These are phyloP conservation scores for Oidium heveae DNA, from an alignment of 2,329 filamentous ascomycete genomes.

Conservation along the genomic window DNA sequence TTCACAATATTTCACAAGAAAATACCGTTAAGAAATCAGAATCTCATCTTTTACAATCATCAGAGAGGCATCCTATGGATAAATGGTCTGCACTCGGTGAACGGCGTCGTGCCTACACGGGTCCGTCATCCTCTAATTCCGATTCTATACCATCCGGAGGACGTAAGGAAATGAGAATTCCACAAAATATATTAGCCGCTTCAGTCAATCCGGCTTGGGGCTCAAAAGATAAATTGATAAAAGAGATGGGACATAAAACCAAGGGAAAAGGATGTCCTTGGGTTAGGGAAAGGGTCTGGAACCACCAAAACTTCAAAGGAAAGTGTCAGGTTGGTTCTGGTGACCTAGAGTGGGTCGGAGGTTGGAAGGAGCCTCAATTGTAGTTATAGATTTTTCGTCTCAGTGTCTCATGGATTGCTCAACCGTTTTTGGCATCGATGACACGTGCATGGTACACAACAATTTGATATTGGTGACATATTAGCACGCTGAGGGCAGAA, in stretches of 20 bases:
- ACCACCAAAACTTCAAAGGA: conserved; percentile 28
- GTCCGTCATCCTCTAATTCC: conserved; percentile 19
- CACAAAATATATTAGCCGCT: conserved; percentile 22
- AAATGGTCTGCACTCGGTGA: conserved; percentile 83
- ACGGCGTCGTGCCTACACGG: conserved; percentile 42
- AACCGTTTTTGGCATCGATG: not conserved
- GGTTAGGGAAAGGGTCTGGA: conserved; percentile 21
- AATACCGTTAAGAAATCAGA: conserved; percentile 15
- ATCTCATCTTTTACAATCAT: conserved; percentile 35
- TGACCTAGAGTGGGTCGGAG: conserved; percentile 84
- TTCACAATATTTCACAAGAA: conserved; percentile 33
- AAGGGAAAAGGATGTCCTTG: conserved; percentile 23
- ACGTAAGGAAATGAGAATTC: conserved; percentile 18
- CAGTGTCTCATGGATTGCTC: not conserved
- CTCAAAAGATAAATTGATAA: conserved; percentile 13
- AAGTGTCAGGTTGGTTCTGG: conserved; percentile 32
- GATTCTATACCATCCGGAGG: conserved; percentile 22
- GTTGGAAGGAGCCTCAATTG: conserved; percentile 48
- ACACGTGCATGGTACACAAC: not conserved
- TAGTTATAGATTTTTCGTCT: conserved; percentile 14
- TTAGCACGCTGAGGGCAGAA: not conserved
- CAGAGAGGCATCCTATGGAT: conserved; percentile 41
- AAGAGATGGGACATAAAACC: conserved; percentile 15
- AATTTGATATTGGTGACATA: not conserved
- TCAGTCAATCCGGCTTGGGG: conserved; percentile 17